These are phyloP conservation scores for Cryphonectria nitschkei DNA, from an alignment of 2,329 filamentous ascomycete genomes.

Conservation along the genomic window DNA sequence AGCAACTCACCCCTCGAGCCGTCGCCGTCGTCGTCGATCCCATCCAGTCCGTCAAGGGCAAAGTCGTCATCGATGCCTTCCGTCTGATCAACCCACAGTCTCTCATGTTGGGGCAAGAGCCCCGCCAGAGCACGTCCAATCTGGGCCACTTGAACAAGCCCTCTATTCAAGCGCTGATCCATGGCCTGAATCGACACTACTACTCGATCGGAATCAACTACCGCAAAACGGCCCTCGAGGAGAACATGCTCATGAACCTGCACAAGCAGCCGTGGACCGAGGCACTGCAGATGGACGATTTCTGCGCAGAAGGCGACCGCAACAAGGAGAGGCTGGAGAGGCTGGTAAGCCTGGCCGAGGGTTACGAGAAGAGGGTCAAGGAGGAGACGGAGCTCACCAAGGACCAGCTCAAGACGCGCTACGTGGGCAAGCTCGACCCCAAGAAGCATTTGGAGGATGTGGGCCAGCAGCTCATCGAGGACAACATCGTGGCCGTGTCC, in stretches of 20 bases:
- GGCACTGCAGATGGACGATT: slow-evolving; percentile 95
- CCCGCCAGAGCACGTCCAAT: slow-evolving; percentile 96
- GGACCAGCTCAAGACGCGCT: slow-evolving; percentile 97
- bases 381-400: slow-evolving; percentile 97
- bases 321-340: slow-evolving; percentile 89
- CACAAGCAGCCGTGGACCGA: slow-evolving; percentile 99
- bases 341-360: slow-evolving; percentile 86
- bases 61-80: slow-evolving; percentile 99
- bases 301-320: slow-evolving; percentile 78
- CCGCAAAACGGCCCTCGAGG: slow-evolving; percentile 93
- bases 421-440: slow-evolving; percentile 97
- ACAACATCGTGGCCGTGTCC: slow-evolving; percentile 98
- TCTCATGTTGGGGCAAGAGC: slow-evolving; percentile 96
- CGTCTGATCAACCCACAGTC: slow-evolving; percentile 97
- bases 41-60: slow-evolving; percentile 99
- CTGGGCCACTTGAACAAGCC: slow-evolving; percentile 98
- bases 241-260: slow-evolving; percentile 99
- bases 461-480: slow-evolving; percentile 94
- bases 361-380: slow-evolving; percentile 98
- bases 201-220: slow-evolving; percentile 99
- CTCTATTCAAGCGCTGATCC: slow-evolving; percentile 98
- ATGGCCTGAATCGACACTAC: slow-evolving; percentile 97
- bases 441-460: slow-evolving; percentile 99
- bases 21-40: slow-evolving; percentile 98
- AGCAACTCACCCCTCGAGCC: slow-evolving; percentile 94